Percentiles rank a stretch among this genome's conserved stretches.
These are phyloP conservation scores for Pleurotus giganteus DNA, from an alignment of 768 basidiomycete genomes.

Conservation along the genomic window DNA sequence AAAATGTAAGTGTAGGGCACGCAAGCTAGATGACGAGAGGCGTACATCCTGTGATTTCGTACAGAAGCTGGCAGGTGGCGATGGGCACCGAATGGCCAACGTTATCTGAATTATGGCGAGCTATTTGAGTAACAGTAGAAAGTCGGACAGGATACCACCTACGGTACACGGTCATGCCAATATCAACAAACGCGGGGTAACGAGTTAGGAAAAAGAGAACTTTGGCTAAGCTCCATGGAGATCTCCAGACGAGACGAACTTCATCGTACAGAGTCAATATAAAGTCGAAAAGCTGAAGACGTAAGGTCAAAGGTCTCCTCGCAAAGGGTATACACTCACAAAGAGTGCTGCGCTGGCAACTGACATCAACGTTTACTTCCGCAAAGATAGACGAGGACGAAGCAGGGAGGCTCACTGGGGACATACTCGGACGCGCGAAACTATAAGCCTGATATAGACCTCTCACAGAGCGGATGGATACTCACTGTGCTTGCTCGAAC, in stretches of 20 bases:
- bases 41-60: slow-evolving; percentile 5
- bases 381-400: too few species aligned
- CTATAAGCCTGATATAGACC: too few species aligned
- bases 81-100: not conserved
- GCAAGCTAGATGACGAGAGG: not conserved
- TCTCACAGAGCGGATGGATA: too few species aligned
- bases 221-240: slow-evolving; percentile 8
- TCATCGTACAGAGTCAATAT: slow-evolving; percentile 1
- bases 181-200: slow-evolving; percentile 8
- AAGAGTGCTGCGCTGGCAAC: too few species aligned
- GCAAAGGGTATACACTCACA: too few species aligned
- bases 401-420: too few species aligned
- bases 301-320: not conserved
- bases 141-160: too few species aligned
- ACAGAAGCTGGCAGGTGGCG: not conserved
- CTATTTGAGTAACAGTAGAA: too few species aligned
- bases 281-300: slow-evolving; percentile 6
- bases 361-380: too few species aligned
- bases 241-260: slow-evolving; percentile 3
- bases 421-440: too few species aligned
- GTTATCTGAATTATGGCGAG: too few species aligned
- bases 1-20: too few species aligned
- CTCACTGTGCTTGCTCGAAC: not conserved
- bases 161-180: not conserved
- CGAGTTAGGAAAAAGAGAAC: slow-evolving; percentile 6